phyloP scores from a whole-genome alignment of 192 early-diverging fungal genomes.

The Mortierella antarctica region DNA sequence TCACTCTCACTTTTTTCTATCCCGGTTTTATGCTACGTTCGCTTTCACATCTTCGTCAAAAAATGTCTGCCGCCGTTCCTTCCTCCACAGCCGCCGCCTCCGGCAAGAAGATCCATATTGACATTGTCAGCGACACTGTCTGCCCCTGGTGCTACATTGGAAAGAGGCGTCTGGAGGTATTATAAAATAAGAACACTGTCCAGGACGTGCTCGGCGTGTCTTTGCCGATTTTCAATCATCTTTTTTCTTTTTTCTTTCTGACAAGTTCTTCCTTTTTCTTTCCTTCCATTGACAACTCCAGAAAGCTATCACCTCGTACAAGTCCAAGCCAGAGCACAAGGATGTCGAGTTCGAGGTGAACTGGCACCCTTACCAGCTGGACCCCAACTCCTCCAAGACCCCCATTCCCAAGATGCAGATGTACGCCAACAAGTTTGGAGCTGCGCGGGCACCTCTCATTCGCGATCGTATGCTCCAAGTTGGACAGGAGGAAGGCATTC shows the following conservation, averaged over 20 bases:
- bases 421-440: conserved; percentile 78
- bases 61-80: conserved; percentile 18
- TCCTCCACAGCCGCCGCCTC: conserved; percentile 1
- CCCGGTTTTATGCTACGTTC: conserved; percentile 23
- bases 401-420: conserved; percentile 60
- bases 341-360: conserved; percentile 67
- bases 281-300: not conserved
- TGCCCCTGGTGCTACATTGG: conserved; percentile 87
- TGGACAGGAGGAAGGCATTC: conserved; percentile 74
- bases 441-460: conserved; percentile 61
- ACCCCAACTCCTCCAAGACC: conserved; percentile 65
- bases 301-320: conserved; percentile 53
- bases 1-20: too few species aligned
- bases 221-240: not conserved
- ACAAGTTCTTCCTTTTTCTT: not conserved
- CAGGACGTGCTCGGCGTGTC: not conserved
- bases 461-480: conserved; percentile 60
- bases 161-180: conserved; percentile 77
- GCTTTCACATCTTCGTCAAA: conserved; percentile 9
- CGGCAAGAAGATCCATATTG: conserved; percentile 61
- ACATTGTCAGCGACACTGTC: conserved; percentile 72
- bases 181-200: conserved; percentile 4
- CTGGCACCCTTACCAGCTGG: conserved; percentile 80
- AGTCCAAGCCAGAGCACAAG: conserved; percentile 51
- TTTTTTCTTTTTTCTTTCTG: not conserved